Conservation (phyloP, 306 rosid species). For the Gillenia trifoliata region DNA sequence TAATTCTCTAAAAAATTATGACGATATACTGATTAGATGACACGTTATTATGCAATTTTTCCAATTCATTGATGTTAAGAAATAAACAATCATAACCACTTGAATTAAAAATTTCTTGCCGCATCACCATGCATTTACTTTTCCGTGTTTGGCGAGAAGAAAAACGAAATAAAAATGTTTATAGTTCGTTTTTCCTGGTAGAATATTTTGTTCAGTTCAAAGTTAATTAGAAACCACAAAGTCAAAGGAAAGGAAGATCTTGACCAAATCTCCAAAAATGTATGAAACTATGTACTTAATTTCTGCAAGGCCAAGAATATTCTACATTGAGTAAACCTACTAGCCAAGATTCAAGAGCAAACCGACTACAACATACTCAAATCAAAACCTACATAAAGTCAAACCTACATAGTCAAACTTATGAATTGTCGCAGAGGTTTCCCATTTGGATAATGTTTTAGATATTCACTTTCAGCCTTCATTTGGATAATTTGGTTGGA, state of each 20-base stretch:
- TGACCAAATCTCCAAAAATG: not conserved
- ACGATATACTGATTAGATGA: no score
- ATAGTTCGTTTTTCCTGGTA: not conserved
- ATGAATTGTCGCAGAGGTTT: no score
- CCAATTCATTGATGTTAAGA: not conserved
- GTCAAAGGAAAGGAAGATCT: not conserved
- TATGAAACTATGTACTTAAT: not conserved
- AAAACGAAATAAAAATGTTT: not conserved
- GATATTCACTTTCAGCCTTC: not conserved
- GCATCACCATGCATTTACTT: not conserved
- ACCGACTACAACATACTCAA: not conserved
- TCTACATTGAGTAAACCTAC: not conserved
- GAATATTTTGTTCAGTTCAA: not conserved
- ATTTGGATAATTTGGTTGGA: not conserved
- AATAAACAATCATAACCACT: not conserved
- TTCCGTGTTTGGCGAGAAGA: not conserved
- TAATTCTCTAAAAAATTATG: no score
- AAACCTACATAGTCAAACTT: no score
- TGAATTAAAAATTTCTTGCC: not conserved
- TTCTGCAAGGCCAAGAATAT: not conserved
- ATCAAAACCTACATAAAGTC: no score
- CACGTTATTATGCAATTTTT: not conserved
- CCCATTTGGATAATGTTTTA: not conserved
- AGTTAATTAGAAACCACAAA: not conserved
- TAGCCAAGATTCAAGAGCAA: not conserved